Percentiles rank a stretch among this genome's conserved stretches.
Conservation (phyloP, 2,329 filamentous ascomycete species). For the Talaromyces sp. region DNA sequence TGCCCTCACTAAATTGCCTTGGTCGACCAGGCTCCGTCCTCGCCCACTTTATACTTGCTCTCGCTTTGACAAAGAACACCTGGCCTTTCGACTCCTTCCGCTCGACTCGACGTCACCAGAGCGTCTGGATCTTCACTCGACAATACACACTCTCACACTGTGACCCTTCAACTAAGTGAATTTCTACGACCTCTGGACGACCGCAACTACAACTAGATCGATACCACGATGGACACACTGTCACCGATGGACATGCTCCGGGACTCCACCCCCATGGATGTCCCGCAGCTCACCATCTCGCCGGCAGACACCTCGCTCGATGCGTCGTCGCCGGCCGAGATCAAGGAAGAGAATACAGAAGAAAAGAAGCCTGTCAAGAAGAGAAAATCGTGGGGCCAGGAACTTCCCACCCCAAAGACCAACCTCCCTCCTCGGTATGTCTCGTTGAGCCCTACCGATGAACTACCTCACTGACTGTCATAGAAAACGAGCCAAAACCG, state of each 20-base stretch:
- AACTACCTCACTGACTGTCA: no score
- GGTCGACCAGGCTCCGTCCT: constrained; percentile 17
- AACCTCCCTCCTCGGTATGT: constrained; percentile 76
- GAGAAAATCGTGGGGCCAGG: constrained; percentile 97
- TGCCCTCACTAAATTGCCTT: constrained; percentile 13
- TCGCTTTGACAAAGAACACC: constrained; percentile 24
- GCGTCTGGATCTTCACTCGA: constrained; percentile 15
- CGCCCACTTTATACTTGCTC: constrained; percentile 14
- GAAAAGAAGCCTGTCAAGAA: constrained; percentile 79
- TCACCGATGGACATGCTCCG: constrained; percentile 15
- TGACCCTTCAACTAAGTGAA: background rate
- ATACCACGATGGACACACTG: constrained; percentile 12
- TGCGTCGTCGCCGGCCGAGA: constrained; percentile 21
- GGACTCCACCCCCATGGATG: constrained; percentile 30
- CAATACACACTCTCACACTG: background rate
- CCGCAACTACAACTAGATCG: background rate
- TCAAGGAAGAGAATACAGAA: constrained; percentile 37
- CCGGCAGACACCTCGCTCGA: constrained; percentile 40
- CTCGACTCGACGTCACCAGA: constrained; percentile 14
- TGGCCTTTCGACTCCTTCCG: constrained; percentile 29
- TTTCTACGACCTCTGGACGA: constrained; percentile 11
- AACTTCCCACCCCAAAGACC: constrained; percentile 93
- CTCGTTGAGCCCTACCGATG: constrained; percentile 29
- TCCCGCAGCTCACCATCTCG: constrained; percentile 39
- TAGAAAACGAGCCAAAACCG: constrained; percentile 96